These are phyloP conservation scores for Coprinopsis marcescibilis DNA, from an alignment of 768 basidiomycete species.

Conservation along the genomic window DNA sequence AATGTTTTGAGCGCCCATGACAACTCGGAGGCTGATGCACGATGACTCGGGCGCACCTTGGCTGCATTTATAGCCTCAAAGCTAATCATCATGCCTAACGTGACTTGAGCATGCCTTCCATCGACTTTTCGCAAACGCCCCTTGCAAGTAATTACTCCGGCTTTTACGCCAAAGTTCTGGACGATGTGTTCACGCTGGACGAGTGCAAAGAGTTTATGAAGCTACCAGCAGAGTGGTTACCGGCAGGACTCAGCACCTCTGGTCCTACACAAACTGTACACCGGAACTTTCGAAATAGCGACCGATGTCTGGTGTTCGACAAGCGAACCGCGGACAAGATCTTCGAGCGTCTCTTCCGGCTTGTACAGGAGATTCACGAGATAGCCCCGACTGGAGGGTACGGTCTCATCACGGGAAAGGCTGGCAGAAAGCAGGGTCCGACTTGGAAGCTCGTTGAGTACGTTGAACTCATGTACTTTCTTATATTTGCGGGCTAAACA, in stretches of 20 bases:
- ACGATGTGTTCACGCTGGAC: slow-evolving; percentile 29
- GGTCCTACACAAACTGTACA: slow-evolving; percentile 22
- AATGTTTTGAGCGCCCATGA: too few relatives aligned
- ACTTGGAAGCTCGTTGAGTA: slow-evolving; percentile 32
- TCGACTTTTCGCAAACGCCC: slow-evolving; percentile 27
- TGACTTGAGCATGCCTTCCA: slow-evolving; percentile 6
- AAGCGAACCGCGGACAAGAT: slow-evolving; percentile 22
- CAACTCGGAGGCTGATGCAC: too few relatives aligned
- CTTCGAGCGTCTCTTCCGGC: slow-evolving; percentile 26
- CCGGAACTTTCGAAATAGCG: slow-evolving; percentile 30
- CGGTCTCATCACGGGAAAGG: slow-evolving; percentile 27
- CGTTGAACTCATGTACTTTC: slow-evolving; percentile 3
- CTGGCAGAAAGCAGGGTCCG: slow-evolving; percentile 22
- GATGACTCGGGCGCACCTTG: too few relatives aligned
- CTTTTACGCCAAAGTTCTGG: slow-evolving; percentile 32
- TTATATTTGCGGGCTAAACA: background rate
- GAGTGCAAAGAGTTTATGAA: slow-evolving; percentile 30
- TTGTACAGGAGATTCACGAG: slow-evolving; percentile 27
- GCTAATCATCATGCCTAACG: background rate
- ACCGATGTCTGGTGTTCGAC: slow-evolving; percentile 28
- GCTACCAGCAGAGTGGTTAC: slow-evolving; percentile 28
- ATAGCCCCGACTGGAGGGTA: slow-evolving; percentile 25
- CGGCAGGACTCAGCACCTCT: slow-evolving; percentile 25
- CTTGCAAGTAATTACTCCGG: slow-evolving; percentile 24
- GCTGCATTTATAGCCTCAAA: background rate